Percentiles rank a stretch among this genome's conserved stretches.
phyloP scores from a whole-genome alignment of 2,329 filamentous ascomycete genomes.

The Xylaria sp. region DNA sequence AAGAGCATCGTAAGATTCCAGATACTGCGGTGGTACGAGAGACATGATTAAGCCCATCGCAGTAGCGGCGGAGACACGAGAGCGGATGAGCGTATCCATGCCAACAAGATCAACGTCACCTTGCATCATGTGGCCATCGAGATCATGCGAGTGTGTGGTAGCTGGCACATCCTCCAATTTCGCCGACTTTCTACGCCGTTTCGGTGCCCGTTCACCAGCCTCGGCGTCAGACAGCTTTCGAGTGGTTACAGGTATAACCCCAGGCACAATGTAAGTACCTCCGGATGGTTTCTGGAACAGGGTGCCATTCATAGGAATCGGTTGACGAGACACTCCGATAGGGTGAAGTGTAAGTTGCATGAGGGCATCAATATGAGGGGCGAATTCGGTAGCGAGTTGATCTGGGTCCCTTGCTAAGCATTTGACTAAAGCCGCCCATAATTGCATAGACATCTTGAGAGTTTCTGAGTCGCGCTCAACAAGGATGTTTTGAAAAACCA shows the following conservation, averaged over 20 bases:
- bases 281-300: conserved; percentile 96
- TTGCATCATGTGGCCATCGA: conserved; percentile 97
- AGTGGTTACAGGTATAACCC: conserved; percentile 57
- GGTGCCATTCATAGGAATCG: conserved; percentile 88
- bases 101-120: conserved; percentile 96
- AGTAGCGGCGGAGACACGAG: conserved; percentile 85
- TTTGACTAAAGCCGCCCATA: conserved; percentile 84
- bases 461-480: conserved; percentile 91
- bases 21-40: conserved; percentile 72
- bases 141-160: conserved; percentile 83
- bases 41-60: conserved; percentile 89
- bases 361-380: conserved; percentile 79
- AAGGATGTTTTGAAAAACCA: conserved; percentile 94
- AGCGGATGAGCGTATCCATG: conserved; percentile 86
- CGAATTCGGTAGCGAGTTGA: conserved; percentile 77
- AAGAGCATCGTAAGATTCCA: conserved; percentile 72
- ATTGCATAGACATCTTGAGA: conserved; percentile 82
- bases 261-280: conserved; percentile 74
- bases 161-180: conserved; percentile 77
- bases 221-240: conserved; percentile 64
- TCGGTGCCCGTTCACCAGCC: conserved; percentile 70
- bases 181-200: conserved; percentile 85
- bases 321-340: conserved; percentile 89
- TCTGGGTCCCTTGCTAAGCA: conserved; percentile 72
- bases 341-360: conserved; percentile 88